Conservation (phyloP, 805 yeast genomes). For the Lipomyces chichibuensis region DNA sequence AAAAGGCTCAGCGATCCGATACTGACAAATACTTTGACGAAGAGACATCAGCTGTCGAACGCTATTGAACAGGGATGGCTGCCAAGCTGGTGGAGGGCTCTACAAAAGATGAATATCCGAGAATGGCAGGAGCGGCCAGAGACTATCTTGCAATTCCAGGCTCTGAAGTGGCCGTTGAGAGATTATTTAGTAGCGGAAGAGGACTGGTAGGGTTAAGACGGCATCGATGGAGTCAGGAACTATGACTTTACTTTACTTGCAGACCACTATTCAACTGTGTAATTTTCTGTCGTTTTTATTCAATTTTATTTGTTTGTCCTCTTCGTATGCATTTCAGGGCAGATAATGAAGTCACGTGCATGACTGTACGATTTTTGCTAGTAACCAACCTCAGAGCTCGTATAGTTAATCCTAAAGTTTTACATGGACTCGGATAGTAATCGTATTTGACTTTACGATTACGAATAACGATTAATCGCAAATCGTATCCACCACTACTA, state of each 20-base stretch:
- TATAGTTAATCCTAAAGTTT: background rate
- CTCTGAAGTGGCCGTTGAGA: slow-evolving; percentile 5
- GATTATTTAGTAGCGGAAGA: background rate
- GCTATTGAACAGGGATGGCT: background rate
- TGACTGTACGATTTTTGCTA: slow-evolving; percentile 2
- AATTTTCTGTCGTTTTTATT: background rate
- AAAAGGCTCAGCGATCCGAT: no score
- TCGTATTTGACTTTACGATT: background rate
- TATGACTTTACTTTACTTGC: background rate
- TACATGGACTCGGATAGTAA: slow-evolving; percentile 1
- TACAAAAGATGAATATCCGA: background rate
- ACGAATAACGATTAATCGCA: background rate
- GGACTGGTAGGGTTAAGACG: background rate
- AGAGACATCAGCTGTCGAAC: slow-evolving; percentile 1
- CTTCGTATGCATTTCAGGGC: background rate
- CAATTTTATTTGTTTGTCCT: background rate
- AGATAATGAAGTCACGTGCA: background rate
- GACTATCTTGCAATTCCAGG: background rate
- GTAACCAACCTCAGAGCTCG: slow-evolving; percentile 1
- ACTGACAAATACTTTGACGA: slow-evolving; percentile 16
- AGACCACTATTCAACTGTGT: background rate
- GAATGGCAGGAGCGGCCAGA: no score
- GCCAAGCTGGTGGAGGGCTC: background rate
- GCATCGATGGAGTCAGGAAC: background rate
- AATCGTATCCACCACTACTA: slow-evolving; percentile 19